Conservation (phyloP, 495 filamentous ascomycete genomes). For the Penicillium samsonianum region DNA sequence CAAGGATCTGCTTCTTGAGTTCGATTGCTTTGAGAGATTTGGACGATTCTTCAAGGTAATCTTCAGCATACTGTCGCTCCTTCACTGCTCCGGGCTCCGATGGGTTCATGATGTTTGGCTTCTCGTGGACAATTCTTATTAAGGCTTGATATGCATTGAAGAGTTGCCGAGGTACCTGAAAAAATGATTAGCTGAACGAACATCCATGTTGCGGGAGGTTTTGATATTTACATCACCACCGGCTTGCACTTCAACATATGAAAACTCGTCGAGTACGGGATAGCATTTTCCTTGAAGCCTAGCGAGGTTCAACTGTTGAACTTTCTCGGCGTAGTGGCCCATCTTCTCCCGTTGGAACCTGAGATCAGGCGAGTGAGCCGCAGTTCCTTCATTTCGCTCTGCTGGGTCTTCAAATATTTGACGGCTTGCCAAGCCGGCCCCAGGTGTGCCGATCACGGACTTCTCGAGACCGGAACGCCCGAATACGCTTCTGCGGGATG, state of each 20-base stretch:
- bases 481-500: conserved; percentile 62
- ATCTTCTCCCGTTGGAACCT: conserved; percentile 78
- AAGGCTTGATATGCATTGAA: conserved; percentile 77
- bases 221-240: conserved; percentile 59
- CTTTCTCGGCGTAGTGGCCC: conserved; percentile 70
- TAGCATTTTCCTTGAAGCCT: conserved; percentile 64
- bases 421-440: conserved; percentile 52
- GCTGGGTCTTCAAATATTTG: conserved; percentile 68
- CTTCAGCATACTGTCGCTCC: conserved; percentile 73
- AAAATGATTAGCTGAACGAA: conserved; percentile 19
- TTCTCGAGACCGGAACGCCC: conserved; percentile 71
- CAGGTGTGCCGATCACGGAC: conserved; percentile 81
- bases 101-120: conserved; percentile 50
- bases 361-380: conserved; percentile 59
- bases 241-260: conserved; percentile 64
- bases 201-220: not conserved
- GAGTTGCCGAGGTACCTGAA: conserved; percentile 63
- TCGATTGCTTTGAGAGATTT: conserved; percentile 59
- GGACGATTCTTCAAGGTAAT: conserved; percentile 70
- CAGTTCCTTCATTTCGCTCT: conserved; percentile 49
- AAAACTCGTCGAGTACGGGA: conserved; percentile 72
- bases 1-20: conserved; percentile 72
- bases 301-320: conserved; percentile 72
- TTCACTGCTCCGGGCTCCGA: conserved; percentile 57
- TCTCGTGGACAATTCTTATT: conserved; percentile 70